A percentile compares a stretch with the other conserved stretches of the same genome.
These are phyloP conservation scores for Mariannaea sp. DNA, from an alignment of 2,329 filamentous ascomycete genomes.

Conservation along the genomic window DNA sequence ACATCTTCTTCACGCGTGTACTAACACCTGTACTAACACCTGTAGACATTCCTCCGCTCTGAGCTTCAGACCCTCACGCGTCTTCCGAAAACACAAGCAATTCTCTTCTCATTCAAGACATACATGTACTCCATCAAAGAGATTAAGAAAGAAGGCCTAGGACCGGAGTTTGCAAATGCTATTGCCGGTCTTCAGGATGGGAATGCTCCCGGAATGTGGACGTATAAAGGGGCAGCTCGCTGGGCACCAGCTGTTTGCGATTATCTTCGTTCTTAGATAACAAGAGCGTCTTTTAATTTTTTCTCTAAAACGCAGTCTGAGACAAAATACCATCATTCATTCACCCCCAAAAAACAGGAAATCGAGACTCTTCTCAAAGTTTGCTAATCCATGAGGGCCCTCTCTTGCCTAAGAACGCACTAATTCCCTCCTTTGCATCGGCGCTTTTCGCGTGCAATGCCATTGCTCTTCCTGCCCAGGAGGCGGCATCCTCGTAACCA, in stretches of 20 bases:
- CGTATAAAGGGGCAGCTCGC: conserved; percentile 53
- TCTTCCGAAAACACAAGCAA: conserved; percentile 50
- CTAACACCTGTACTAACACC: neutral
- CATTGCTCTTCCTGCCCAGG: conserved; percentile 34
- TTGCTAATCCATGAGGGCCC: conserved; percentile 21
- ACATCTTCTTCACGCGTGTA: neutral
- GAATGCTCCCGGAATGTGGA: conserved; percentile 59
- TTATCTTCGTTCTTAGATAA: conserved; percentile 46
- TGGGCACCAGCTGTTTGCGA: conserved; percentile 55
- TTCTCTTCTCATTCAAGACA: conserved; percentile 62
- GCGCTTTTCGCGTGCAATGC: conserved; percentile 32
- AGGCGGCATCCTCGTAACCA: conserved; percentile 27
- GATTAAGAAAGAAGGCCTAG: conserved; percentile 54
- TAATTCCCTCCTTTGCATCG: conserved; percentile 31
- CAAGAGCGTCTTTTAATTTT: too few species aligned
- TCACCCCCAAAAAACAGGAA: too few species aligned
- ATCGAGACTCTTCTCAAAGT: neutral
- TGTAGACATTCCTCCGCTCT: conserved; percentile 47
- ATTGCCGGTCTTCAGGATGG: conserved; percentile 55
- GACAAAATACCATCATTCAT: too few species aligned
- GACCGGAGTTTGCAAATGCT: conserved; percentile 53
- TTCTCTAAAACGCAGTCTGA: too few species aligned
- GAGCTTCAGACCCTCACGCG: conserved; percentile 58
- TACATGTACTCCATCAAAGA: conserved; percentile 55
- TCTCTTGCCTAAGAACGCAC: conserved; percentile 31